Base-by-base conservation (phyloP, 2,329 filamentous ascomycete species). In the Beauveria scarabaeidicola region DNA sequence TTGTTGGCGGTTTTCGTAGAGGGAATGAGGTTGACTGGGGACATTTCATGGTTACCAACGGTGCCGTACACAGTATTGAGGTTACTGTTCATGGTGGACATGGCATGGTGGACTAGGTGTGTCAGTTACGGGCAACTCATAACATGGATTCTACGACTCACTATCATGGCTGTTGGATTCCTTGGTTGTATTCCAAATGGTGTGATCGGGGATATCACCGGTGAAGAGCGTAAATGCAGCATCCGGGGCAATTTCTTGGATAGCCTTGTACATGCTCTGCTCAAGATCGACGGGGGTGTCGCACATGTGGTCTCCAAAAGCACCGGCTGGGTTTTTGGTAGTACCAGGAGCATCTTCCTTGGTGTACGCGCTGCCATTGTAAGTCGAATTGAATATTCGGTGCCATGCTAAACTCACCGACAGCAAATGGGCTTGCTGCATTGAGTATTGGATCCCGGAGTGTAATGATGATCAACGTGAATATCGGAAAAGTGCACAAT, bases 341-440 rank as follows among this genome's bases (percentile, higher is more conserved):
- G 74, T 74, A 1, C 78, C 80, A 1, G 80, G 78, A 7, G 73
- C 72, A 63, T 83, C 78, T 2, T 65, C 69, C 1, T 74, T 66
- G 0, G 74, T 76, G 63, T 81, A 84, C 1, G 75, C 69, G 56
- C 76, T 78, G 43, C 1, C 2, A 51, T 10, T 41, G 25, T 66
- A 58, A 63, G 3, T 23, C 4, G 10, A 29, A 6, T 7, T 3
- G 23, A 2, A 1, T 15, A 19, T 8, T 17, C 6, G 21, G 2
- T 2, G 8, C 32, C 3, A 6, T 9, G 15, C 13, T 9, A 19
- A 4, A 48, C 69, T 68, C 60, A 75, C 66, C 82, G 77, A 69
- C 83, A 86, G 69, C 83, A 86, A 59, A 85, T 81, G 1, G 80
- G 81, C 66, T 83, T 82, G 29, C 75, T 75, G 69, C 83, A 86